phyloP scores from a whole-genome alignment of 768 basidiomycete species.

The Termitomyces heimii region DNA sequence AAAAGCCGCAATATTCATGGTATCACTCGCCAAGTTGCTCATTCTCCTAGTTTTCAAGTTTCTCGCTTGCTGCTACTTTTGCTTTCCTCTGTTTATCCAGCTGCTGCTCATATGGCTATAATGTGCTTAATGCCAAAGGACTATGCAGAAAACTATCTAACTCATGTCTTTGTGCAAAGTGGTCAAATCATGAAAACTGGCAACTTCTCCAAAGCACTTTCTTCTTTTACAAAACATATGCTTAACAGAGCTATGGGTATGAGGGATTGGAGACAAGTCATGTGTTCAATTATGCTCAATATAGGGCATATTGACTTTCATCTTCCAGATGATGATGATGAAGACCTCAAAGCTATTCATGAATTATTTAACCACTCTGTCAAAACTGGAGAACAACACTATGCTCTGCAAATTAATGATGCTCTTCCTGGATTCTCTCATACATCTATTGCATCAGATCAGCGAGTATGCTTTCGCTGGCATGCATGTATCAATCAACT shows the following conservation, averaged over 20 bases:
- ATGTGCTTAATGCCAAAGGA: neutral
- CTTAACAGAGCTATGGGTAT: neutral
- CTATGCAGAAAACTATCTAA: neutral
- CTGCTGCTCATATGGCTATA: neutral
- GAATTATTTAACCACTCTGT: neutral
- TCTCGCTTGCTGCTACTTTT: neutral
- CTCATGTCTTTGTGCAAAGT: neutral
- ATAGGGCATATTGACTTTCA: neutral
- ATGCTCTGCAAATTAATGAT: neutral
- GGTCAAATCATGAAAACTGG: neutral
- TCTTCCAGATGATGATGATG: neutral
- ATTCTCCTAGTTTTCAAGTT: neutral
- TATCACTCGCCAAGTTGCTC: neutral
- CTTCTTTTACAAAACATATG: neutral
- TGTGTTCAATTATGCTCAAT: constrained; percentile 3
- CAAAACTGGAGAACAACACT: neutral
- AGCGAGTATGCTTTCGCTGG: constrained; percentile 1
- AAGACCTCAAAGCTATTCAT: neutral
- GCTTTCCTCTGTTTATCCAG: neutral
- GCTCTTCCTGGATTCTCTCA: neutral
- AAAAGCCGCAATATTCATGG: constrained; percentile 1
- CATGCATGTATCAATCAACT: constrained; percentile 1
- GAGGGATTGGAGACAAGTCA: neutral
- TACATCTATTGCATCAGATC: constrained; percentile 1
- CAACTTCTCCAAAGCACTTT: neutral